Percentiles rank a stretch among this genome's conserved stretches.
These are phyloP conservation scores for Yamadazyma epiphylla DNA, from an alignment of 1,139 yeast species.

Conservation along the genomic window DNA sequence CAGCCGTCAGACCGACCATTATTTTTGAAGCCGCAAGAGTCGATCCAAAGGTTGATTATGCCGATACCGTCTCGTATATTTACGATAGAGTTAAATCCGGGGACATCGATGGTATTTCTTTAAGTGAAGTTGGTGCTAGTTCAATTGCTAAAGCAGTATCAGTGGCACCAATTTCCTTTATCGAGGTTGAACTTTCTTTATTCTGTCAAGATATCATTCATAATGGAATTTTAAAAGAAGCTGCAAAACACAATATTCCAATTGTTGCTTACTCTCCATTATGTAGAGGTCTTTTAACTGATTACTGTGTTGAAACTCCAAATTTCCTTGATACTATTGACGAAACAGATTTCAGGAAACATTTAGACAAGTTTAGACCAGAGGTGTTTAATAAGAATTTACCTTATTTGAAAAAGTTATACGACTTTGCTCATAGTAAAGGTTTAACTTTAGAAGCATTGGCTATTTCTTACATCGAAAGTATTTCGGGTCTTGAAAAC, in stretches of 20 bases:
- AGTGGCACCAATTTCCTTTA: slow-evolving; percentile 53
- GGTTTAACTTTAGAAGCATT: slow-evolving; percentile 59
- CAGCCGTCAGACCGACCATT: slow-evolving; percentile 39
- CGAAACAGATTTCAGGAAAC: slow-evolving; percentile 1
- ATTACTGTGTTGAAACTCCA: slow-evolving; percentile 40
- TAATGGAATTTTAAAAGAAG: slow-evolving; percentile 61
- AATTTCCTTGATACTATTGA: slow-evolving; percentile 18
- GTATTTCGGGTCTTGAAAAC: slow-evolving; percentile 23
- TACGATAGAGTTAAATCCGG: slow-evolving; percentile 53
- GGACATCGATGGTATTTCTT: slow-evolving; percentile 58
- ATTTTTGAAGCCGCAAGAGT: slow-evolving; percentile 70
- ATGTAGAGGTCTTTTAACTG: slow-evolving; percentile 76
- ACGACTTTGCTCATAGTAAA: slow-evolving; percentile 45
- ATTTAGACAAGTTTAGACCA: slow-evolving; percentile 53
- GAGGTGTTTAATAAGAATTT: slow-evolving; percentile 54
- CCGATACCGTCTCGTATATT: slow-evolving; percentile 47
- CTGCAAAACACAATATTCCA: slow-evolving; percentile 48
- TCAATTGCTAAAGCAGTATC: slow-evolving; percentile 54
- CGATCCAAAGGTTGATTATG: slow-evolving; percentile 46
- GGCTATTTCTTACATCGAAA: slow-evolving; percentile 69
- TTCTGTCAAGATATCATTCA: slow-evolving; percentile 55
- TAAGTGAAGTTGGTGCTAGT: slow-evolving; percentile 65
- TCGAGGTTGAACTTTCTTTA: slow-evolving; percentile 74
- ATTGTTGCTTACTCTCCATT: slow-evolving; percentile 79
- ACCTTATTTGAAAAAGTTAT: slow-evolving; percentile 32